Evolutionary conservation across 2,329 filamentous ascomycete genomes (phyloP).

Genomic region (Emergomyces africanus): DNA sequence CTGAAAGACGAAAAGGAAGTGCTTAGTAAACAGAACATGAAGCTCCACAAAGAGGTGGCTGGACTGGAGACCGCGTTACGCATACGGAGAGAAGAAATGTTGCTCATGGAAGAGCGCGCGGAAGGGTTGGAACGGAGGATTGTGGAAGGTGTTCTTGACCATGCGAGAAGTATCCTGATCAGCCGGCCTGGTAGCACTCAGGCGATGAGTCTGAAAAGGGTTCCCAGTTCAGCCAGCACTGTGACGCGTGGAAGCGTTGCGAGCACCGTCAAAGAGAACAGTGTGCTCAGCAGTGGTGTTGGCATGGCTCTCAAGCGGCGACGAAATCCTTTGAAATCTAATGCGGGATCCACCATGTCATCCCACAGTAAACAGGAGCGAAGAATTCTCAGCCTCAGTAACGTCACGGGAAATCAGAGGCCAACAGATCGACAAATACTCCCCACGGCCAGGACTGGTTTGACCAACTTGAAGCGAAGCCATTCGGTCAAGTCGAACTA

Average conservation of each 20-base stretch:
- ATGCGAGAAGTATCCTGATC: constrained; percentile 72
- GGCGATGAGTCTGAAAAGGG: constrained; percentile 40
- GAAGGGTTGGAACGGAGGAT: constrained; percentile 85
- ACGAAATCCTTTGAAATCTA: constrained; percentile 33
- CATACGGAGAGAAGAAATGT: constrained; percentile 80
- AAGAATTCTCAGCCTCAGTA: constrained; percentile 79
- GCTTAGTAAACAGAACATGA: constrained; percentile 63
- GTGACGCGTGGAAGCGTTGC: constrained; percentile 24
- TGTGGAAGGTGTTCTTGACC: constrained; percentile 88
- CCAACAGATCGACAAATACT: constrained; percentile 20
- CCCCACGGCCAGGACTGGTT: constrained; percentile 22
- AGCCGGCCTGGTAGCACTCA: constrained; percentile 49
- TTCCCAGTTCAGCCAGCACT: constrained; percentile 33
- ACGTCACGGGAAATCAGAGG: constrained; percentile 63
- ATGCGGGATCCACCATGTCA: constrained; percentile 31
- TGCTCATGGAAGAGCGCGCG: constrained; percentile 78
- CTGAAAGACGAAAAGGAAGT: constrained; percentile 46
- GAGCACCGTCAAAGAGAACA: constrained; percentile 24
- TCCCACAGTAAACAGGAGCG: constrained; percentile 45
- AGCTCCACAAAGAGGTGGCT: constrained; percentile 72
- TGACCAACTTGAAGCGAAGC: constrained; percentile 57
- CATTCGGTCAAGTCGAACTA: constrained; percentile 60
- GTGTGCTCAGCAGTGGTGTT: constrained; percentile 29
- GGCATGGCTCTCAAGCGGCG: constrained; percentile 38
- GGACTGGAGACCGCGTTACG: constrained; percentile 81